Evolutionary conservation across 345 rosid species (phyloP), one percentile per base, ranked within the genome.

Genomic region (Clarkia xantiana): DNA sequence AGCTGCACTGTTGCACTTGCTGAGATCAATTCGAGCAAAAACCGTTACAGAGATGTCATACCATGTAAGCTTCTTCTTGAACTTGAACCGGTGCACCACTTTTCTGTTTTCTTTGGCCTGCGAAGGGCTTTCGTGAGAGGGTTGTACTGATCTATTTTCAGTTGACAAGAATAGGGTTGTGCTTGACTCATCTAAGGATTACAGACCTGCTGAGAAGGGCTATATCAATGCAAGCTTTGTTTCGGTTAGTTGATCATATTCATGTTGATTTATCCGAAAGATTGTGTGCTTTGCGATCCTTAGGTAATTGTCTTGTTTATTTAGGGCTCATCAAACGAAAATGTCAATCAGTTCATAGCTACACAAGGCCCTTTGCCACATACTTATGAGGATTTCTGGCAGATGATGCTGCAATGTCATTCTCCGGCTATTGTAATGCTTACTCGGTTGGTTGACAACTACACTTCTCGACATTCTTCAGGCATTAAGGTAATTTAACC

Each of bases 381-480:
- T 44, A 86, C 94, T 22, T 62, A 44, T n/a, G 94, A 86, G 69
- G 96, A 91, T 54, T 84, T 86, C 63, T 91, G 98, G 98, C 93
- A 81, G 78, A 81, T 86, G 98, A 78, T 81, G 0, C 60, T 86
- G 29, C 98, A 86, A 55, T 55, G 61, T 45, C 84, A 66, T 59
- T 91, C 85, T 65, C 96, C 96, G 9, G 70, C 69, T 36, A 65
- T 86, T 47, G 83, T 91, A 44, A 91, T 91, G 98, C 81, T 91
- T 36, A 84, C 98, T 34, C 53, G 53, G 0, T 70, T 86, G 72
- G 83, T 79, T 6, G 94, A 91, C 64, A 70, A 74, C 56, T 67
- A 70, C 67, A 70, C 38, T 87, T 84, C 84, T 71, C 49, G 56
- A 51, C 14, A 16, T 48, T 53, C 41, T 20, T 6, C 61, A 18